Conservation (phyloP, 116 monocot genomes). For the Zostera marina region DNA sequence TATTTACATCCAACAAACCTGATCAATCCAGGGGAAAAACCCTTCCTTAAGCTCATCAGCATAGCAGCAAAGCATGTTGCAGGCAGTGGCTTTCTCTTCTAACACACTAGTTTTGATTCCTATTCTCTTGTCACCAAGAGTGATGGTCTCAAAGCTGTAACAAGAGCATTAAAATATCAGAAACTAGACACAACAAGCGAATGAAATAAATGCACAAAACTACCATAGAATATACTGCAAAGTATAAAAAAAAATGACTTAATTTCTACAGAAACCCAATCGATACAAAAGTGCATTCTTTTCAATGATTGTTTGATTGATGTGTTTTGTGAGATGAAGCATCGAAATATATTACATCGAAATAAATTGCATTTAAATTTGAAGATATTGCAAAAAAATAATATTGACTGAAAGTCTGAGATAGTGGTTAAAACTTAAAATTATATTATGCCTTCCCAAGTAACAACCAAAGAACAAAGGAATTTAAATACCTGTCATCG, state of each 20-base stretch:
- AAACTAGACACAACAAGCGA: no score
- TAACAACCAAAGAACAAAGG: not conserved
- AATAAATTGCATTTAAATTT: no score
- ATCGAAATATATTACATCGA: no score
- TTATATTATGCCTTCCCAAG: not conserved
- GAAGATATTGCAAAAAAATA: no score
- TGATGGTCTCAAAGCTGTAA: slow-evolving; percentile 82
- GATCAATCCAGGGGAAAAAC: slow-evolving; percentile 98
- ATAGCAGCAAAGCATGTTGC: slow-evolving; percentile 99
- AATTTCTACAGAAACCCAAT: no score
- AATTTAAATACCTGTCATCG: slow-evolving; percentile 42
- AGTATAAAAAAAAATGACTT: not conserved
- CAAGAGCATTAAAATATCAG: not conserved
- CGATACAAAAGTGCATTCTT: no score
- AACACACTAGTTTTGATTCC: slow-evolving; percentile 88
- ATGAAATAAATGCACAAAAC: no score
- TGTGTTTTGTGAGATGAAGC: no score
- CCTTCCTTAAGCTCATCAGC: slow-evolving; percentile 96
- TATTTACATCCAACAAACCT: slow-evolving; percentile 28
- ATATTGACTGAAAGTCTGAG: no score
- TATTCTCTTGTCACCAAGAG: slow-evolving; percentile 96
- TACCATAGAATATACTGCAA: no score
- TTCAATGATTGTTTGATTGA: no score
- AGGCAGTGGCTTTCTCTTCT: slow-evolving; percentile 98
- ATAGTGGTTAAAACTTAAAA: not conserved